Base-by-base conservation (phyloP, 352 stramenopile species). In the Phytophthora megakarya region DNA sequence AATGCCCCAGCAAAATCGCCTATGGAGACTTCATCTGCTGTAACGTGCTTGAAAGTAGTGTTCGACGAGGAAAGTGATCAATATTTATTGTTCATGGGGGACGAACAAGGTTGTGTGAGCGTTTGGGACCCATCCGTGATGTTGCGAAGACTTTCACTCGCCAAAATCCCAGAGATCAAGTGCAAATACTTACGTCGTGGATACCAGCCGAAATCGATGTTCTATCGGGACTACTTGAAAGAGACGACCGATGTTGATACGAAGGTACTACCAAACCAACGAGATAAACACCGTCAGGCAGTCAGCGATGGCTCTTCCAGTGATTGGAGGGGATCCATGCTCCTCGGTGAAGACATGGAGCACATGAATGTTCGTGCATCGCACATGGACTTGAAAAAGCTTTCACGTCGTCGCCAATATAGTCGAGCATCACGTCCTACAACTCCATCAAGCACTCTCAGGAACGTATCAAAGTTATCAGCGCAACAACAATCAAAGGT, bases 121-220 rank as follows among this genome's bases (percentile, higher is more conserved):
- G 48, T 89, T 22, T 90, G 81, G 80, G 73, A 85, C 25, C 70
- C 88, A 1, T 68, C 55, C 7, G 21, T 47, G 3, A 87, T 89
- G 76, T 76, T 88, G 33, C 54, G 60, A n/a, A 73, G 78, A 15
- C 55, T 90, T 0, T 54, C 72, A 3, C 39, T 92, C 5, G 70
- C 75, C 2, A 84, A 86, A 40, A 89, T 90, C 44, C 78, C 81
- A 0, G 76, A 88, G 42, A 74, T 76, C 12, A 84, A 84, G 23
- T 83, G 79, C 51, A 89, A 89, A 40, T 81, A 81, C 37, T 49
- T 87, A 12, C 63, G 78, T 0, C 77, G 80, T 11, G 81, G 84
- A 3, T 90, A 90, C 45, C 79, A 92, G 25, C 78, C 80, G 0
- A 80, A 80, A 18, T 71, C 75, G 1, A 86, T 77, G 65, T 90